Conservation (phyloP, 176 grass and related monocot genomes). For the Saccharum spontaneum region DNA sequence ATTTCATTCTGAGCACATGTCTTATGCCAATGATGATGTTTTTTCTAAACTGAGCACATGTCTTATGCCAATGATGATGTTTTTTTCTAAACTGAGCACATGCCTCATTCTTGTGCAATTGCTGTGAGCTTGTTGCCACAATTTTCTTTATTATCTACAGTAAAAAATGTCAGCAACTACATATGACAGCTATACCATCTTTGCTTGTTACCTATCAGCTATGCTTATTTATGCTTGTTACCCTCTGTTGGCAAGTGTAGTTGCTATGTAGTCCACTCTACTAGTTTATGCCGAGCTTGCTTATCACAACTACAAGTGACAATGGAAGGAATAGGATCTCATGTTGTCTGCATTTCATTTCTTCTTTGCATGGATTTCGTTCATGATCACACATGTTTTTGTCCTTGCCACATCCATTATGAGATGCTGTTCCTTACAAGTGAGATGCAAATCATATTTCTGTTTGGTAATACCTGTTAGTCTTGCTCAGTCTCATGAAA, state of each 20-base stretch:
- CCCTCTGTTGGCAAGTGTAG: slow-evolving; percentile 25
- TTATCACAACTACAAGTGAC: slow-evolving; percentile 17
- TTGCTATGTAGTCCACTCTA: not conserved
- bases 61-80: too few relatives aligned
- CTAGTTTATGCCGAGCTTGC: slow-evolving; percentile 15
- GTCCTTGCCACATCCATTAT: not conserved
- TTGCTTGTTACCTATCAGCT: too few relatives aligned
- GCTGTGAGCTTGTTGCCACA: too few relatives aligned
- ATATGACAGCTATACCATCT: too few relatives aligned
- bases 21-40: too few relatives aligned
- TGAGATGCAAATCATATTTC: not conserved
- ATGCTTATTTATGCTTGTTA: too few relatives aligned
- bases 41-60: too few relatives aligned
- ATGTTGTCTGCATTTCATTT: not conserved
- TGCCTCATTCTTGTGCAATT: too few relatives aligned
- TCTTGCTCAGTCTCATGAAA: not conserved
- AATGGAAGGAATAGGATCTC: not conserved
- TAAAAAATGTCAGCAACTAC: too few relatives aligned
- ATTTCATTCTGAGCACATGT: too few relatives aligned
- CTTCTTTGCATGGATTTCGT: slow-evolving; percentile 25
- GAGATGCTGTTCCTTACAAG: slow-evolving; percentile 1
- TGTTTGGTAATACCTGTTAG: slow-evolving; percentile 14
- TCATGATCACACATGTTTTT: slow-evolving; percentile 1
- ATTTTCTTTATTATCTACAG: too few relatives aligned
- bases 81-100: too few relatives aligned